Evolutionary conservation across 2,329 filamentous ascomycete genomes (phyloP), one percentile per base, ranked within the genome.

Genomic region (Hirsutella rhossiliensis): DNA sequence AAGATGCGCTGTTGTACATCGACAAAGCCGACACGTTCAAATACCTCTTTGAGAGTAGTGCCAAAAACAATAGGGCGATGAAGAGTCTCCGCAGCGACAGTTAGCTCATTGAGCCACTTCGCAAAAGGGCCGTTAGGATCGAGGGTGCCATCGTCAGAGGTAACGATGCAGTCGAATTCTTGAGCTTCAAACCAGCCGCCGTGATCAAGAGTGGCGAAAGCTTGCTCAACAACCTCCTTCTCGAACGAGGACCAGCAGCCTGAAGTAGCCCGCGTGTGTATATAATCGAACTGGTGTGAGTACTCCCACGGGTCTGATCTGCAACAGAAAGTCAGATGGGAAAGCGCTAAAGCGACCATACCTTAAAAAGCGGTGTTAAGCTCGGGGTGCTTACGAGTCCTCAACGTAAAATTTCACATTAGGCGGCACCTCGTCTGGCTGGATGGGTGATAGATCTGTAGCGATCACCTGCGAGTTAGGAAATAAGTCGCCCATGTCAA

Each of bases 391-490:
- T 53, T 75, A 79, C 43, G 71, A 70, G 53, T 82, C 78, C 52
- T 82, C 78, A 11, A 83, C 68, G 46, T 79, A 64, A 60, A 81
- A 81, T 8, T 65, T 66, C n/a, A 76, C 67, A 53, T 82, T 82
- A 11, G 72, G 67, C 15, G 77, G 78, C 12, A 80, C 66, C 58
- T 63, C 67, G 31, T 57, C 59, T 2, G 67, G 65, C 49, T 72
- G 68, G 18, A 71, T 71, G 2, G 69, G 66, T 3, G 66, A 68
- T 17, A 71, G 48, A 42, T 71, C 66, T 23, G 62, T 65, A 38
- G 66, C 67, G 15, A 65, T 45, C 3, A 69, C 61, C 38, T 59
- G 60, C 6, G 67, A 60, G 32, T 56, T 55, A n/a, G 65, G 65
- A 43, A 62, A 67, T 19, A 56, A 49, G 48, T 70, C 67, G 41